Base-by-base conservation (phyloP, 2,329 filamentous ascomycete species). In the Ophiocordyceps camponoti-floridani region DNA sequence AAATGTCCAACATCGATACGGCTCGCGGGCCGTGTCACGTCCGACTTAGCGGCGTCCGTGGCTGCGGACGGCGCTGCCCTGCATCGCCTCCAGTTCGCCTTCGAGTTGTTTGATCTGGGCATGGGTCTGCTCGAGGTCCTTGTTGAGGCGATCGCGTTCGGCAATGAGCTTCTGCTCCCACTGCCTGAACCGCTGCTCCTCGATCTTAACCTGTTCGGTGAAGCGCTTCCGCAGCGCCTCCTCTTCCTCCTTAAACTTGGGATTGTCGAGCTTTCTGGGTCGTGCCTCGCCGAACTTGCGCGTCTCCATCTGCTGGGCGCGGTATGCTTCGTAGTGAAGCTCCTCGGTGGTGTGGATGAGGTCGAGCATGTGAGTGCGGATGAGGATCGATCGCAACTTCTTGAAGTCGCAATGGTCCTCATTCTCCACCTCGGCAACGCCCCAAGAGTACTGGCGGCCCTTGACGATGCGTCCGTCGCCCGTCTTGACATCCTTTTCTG, bases 351-450 rank as follows among this genome's bases (percentile, higher is more conserved):
- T 98, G 74, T 98, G 91, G 63, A 98, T 98, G 52, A 98, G 83
- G 63, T 98, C 91, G 58, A 98, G 79, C 91, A 98, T 98, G 73
- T 98, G 91, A 43, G 89, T 95, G 65, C 91, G 86, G 72, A 98
- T 96, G 54, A 98, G 75, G 58, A 98, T 96, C 43, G 89, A 94
- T 58, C 91, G 88, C 51, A 98, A 83, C 75, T 98, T 98, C 83
- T 98, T 98, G 76, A 98, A 98, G 68, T 98, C 91, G 69, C 91
- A 98, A 75, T 98, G 91, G 62, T 98, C 91, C 70, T 98, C 91
- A 62, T 98, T 98, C 76, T 98, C 91, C 44, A 98, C 91, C 67
- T 98, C 91, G 49, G 91, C 91, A 57, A 98, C 91, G 74, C 91
- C 91, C 91, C 91, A 98, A 46, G 87, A 86, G 70, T 98, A 98